Evolutionary conservation across 352 stramenopile genomes (phyloP).

Genomic region (Blastocystis sp.): DNA sequence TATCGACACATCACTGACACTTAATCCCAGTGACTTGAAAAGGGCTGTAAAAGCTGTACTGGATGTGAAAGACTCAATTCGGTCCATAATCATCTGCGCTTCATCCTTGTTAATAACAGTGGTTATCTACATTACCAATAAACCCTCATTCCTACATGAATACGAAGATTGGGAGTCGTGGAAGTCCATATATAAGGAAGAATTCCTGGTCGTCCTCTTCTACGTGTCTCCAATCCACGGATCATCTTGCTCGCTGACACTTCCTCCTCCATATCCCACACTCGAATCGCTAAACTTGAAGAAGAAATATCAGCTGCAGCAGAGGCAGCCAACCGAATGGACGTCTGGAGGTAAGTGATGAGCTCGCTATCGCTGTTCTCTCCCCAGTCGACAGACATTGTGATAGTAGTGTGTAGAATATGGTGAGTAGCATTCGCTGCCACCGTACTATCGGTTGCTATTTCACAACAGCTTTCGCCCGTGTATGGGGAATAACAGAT

Average conservation of each 20-base stretch:
- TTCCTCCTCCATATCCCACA: neutral
- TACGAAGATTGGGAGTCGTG: neutral
- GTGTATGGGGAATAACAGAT: slow-evolving; percentile 5
- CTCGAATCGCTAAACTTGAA: neutral
- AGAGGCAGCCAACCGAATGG: neutral
- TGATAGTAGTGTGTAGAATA: neutral
- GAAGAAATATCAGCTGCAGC: neutral
- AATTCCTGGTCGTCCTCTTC: neutral
- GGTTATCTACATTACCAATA: neutral
- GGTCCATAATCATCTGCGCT: neutral
- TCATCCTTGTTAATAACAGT: neutral
- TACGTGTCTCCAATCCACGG: neutral
- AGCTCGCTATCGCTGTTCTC: neutral
- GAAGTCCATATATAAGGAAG: neutral
- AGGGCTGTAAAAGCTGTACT: neutral
- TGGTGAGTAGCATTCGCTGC: neutral
- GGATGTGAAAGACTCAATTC: neutral
- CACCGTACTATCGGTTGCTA: neutral
- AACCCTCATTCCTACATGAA: neutral
- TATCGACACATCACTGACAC: neutral
- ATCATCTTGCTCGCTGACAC: neutral
- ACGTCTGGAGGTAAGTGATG: neutral
- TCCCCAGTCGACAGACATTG: neutral
- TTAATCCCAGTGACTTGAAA: neutral
- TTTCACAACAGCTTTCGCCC: neutral